Conservation (phyloP, 345 rosid species). For the Pugionium dolabratum region DNA sequence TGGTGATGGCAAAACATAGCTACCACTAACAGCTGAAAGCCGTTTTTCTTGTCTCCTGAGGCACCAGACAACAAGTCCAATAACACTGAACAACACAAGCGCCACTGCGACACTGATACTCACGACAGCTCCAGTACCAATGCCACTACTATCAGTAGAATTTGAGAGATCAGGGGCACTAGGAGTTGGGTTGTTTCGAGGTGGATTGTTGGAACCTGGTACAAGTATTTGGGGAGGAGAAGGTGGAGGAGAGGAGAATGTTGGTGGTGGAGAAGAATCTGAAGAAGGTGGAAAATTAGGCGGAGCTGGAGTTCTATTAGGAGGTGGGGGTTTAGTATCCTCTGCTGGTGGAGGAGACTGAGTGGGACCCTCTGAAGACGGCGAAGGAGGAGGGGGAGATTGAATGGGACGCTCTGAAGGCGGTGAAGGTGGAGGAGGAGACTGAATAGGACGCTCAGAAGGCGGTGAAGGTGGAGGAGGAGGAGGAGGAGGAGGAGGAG, state of each 20-base stretch:
- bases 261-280: conserved; percentile 41
- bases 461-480: conserved; percentile 27
- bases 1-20: conserved; percentile 62
- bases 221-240: conserved; percentile 46
- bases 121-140: conserved; percentile 54
- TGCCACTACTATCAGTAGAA: conserved; percentile 38
- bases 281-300: neutral
- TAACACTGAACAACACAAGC: conserved; percentile 56
- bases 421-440: conserved; percentile 35
- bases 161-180: conserved; percentile 24
- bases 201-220: conserved; percentile 39
- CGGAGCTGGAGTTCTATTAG: conserved; percentile 30
- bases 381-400: conserved; percentile 35
- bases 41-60: conserved; percentile 58
- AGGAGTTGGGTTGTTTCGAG: conserved; percentile 44
- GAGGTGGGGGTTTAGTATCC: conserved; percentile 24
- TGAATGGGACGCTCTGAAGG: conserved; percentile 26
- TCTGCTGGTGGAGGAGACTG: conserved; percentile 37
- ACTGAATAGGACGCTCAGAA: conserved; percentile 10
- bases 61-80: conserved; percentile 62
- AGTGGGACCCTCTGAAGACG: conserved; percentile 6
- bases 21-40: conserved; percentile 55
- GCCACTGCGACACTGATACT: conserved; percentile 58
- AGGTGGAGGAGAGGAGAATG: conserved; percentile 45
- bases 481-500: conserved; percentile 35